These are phyloP conservation scores for Malus fusca DNA, from an alignment of 306 rosid species.

Conservation along the genomic window DNA sequence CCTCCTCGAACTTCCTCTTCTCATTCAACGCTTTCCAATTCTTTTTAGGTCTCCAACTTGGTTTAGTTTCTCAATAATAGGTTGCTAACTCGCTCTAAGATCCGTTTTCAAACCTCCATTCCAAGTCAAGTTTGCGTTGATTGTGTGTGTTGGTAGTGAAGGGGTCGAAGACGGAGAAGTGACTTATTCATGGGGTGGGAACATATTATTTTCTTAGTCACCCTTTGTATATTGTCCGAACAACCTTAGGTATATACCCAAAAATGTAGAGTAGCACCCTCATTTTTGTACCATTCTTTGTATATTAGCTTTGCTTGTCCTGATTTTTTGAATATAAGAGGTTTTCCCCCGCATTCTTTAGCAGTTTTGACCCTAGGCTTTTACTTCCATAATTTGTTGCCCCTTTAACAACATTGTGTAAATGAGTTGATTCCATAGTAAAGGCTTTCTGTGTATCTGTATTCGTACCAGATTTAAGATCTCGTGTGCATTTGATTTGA, in stretches of 20 bases:
- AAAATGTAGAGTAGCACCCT: constrained; percentile 40
- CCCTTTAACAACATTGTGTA: constrained; percentile 35
- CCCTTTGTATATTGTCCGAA: constrained; percentile 48
- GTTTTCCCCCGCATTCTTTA: constrained; percentile 36
- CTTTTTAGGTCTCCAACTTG: constrained; percentile 23
- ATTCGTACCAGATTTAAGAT: not conserved
- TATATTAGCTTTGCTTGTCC: constrained; percentile 32
- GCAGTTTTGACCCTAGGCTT: constrained; percentile 24
- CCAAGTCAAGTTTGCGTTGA: not conserved
- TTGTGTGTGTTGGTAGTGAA: not conserved
- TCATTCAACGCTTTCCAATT: constrained; percentile 25
- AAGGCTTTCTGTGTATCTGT: constrained; percentile 11
- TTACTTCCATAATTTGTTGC: constrained; percentile 18
- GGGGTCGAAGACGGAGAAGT: not conserved
- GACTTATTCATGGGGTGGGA: constrained; percentile 30
- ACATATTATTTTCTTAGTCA: constrained; percentile 26
- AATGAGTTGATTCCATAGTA: constrained; percentile 32
- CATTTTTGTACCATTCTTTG: constrained; percentile 55
- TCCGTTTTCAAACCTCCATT: not conserved
- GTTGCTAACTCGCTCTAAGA: constrained; percentile 16
- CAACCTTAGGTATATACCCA: constrained; percentile 20
- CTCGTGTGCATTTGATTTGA: not conserved
- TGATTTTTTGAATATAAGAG: constrained; percentile 20
- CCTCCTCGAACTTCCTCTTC: constrained; percentile 26
- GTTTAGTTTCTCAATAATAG: constrained; percentile 21